These are phyloP conservation scores for Exophiala sp. DNA, from an alignment of 2,329 filamentous ascomycete genomes.

Conservation along the genomic window DNA sequence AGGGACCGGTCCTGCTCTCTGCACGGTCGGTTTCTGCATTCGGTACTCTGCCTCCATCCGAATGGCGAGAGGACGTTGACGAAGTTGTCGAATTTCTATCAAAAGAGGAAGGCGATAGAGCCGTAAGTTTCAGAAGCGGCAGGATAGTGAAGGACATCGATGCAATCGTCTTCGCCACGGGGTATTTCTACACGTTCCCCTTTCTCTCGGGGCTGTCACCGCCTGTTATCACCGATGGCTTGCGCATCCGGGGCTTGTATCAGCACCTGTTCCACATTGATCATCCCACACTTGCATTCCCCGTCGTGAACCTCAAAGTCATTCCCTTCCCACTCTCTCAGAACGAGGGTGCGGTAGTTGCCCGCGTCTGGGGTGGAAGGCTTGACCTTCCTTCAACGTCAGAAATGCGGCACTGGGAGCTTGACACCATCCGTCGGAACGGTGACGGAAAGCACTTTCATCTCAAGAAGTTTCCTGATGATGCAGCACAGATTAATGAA, in stretches of 20 bases:
- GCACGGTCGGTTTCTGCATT: slow-evolving; percentile 48
- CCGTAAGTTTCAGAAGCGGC: slow-evolving; percentile 65
- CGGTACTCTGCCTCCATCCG: slow-evolving; percentile 31
- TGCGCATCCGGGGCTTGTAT: slow-evolving; percentile 68
- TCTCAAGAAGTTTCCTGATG: slow-evolving; percentile 48
- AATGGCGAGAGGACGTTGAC: slow-evolving; percentile 56
- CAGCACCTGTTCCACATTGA: slow-evolving; percentile 73
- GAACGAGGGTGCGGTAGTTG: slow-evolving; percentile 71
- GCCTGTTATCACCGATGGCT: slow-evolving; percentile 62
- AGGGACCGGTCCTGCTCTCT: slow-evolving; percentile 62
- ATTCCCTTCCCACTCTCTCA: slow-evolving; percentile 84
- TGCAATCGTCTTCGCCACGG: slow-evolving; percentile 79
- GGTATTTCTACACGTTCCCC: slow-evolving; percentile 80
- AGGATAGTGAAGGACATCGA: slow-evolving; percentile 66
- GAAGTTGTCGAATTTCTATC: slow-evolving; percentile 55
- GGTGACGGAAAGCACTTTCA: slow-evolving; percentile 46
- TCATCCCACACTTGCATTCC: slow-evolving; percentile 74
- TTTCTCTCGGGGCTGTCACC: slow-evolving; percentile 51
- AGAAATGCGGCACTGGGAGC: slow-evolving; percentile 58
- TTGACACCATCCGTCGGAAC: slow-evolving; percentile 31
- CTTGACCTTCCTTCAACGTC: slow-evolving; percentile 59
- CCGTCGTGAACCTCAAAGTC: slow-evolving; percentile 72
- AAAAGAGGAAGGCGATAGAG: slow-evolving; percentile 50
- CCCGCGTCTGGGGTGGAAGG: slow-evolving; percentile 71
- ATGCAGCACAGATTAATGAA: slow-evolving; percentile 45